Base-by-base conservation (phyloP, 2,329 filamentous ascomycete genomes). In the Diplodia corticola region DNA sequence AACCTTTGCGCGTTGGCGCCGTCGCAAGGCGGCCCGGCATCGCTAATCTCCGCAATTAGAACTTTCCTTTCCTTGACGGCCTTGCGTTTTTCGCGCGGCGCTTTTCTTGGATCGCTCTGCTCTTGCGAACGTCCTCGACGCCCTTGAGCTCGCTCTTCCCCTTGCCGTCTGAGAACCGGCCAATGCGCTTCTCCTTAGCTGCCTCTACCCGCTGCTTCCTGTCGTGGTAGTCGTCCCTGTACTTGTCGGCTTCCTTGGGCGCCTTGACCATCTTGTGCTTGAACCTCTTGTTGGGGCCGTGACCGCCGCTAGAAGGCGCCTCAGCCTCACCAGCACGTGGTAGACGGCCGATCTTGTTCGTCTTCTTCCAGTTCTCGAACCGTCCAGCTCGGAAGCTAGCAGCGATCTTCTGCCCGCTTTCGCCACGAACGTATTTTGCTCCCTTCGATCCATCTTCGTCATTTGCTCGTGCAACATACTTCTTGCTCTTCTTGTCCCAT, bases 401-500 rank as follows among this genome's bases (percentile, higher is more conserved):
- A 1, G 95, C 92, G 72, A 99, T 97, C 83, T 97, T 98, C 82
- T 94, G 92, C 64, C 95, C 95, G 74, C 88, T 92, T 81, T 99
- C 95, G 73, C 95, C 93, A 69, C 87, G 86, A 66, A 97, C 89
- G 81, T 97, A 89, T 74, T 89, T 89, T 13, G 76, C 76, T 40
- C 86, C 86, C 73, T 88, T 88, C 33, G 87, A 96, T 46, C 95
- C 95, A 80, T 99, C 96, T 72, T 96, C 91, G 80, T 99, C 95
- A 83, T 99, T 98, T 72, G 88, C 88, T 40, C 91, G 88, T 13
- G 91, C 84, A 40, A 99, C 94, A 80, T 98, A 99, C 80, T 97
- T 98, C 80, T 91, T 96, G 74, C 88, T 87, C 79, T 97, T 96
- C 82, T 96, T 94, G 82, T 99, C 95, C 95, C 95, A 99, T 70